phyloP scores from a whole-genome alignment of 2,329 filamentous ascomycete genomes.

The Raffaelea albimanens region DNA sequence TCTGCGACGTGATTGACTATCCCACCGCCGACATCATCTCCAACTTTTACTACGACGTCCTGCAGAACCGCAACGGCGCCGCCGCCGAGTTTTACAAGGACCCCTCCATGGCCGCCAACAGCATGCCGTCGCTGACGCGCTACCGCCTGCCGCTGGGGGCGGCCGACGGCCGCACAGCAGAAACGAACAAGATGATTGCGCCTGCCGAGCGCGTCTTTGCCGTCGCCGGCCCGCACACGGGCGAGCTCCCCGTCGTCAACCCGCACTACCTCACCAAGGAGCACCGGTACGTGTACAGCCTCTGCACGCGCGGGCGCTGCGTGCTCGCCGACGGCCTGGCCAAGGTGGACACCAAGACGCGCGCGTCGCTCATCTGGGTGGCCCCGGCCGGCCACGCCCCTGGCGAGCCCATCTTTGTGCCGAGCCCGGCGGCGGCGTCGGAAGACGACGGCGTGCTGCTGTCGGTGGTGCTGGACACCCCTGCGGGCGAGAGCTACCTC shows the following conservation, averaged over 20 bases:
- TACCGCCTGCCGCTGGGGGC: slow-evolving; percentile 19
- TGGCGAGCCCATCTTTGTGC: slow-evolving; percentile 60
- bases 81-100: slow-evolving; percentile 33
- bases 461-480: slow-evolving; percentile 55
- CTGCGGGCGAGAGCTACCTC: slow-evolving; percentile 51
- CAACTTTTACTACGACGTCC: slow-evolving; percentile 59
- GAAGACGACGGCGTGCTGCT: slow-evolving; percentile 58
- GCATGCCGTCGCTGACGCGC: slow-evolving; percentile 30
- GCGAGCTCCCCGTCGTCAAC: slow-evolving; percentile 61
- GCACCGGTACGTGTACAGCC: slow-evolving; percentile 53
- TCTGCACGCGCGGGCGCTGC: slow-evolving; percentile 45
- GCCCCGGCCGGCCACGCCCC: slow-evolving; percentile 50
- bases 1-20: slow-evolving; percentile 58
- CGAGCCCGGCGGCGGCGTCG: slow-evolving; percentile 10
- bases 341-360: slow-evolving; percentile 54
- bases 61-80: slow-evolving; percentile 43
- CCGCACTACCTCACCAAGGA: slow-evolving; percentile 38
- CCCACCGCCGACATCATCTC: slow-evolving; percentile 55
- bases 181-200: background rate
- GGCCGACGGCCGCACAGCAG: background rate
- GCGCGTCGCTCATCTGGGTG: slow-evolving; percentile 43
- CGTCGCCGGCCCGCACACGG: slow-evolving; percentile 42
- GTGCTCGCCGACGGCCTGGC: slow-evolving; percentile 53
- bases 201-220: slow-evolving; percentile 26
- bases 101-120: slow-evolving; percentile 25